Conservation (phyloP, 164 flowering plant genomes). For the Berberis thunbergii region DNA sequence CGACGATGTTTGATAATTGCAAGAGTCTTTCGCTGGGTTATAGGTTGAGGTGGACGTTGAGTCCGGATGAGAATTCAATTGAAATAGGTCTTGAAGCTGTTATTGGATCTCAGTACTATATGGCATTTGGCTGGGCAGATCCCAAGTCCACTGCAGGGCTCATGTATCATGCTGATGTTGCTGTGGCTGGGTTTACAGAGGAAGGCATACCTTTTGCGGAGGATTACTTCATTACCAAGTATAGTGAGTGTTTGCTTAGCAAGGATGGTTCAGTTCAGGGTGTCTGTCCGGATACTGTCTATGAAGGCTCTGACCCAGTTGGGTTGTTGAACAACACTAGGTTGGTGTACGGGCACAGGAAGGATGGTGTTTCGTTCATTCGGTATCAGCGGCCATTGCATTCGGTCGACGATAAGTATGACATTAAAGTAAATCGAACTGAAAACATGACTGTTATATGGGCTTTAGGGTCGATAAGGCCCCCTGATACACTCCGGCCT, state of each 20-base stretch:
- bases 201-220: slow-evolving; percentile 73
- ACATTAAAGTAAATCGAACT: slow-evolving; percentile 36
- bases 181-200: slow-evolving; percentile 70
- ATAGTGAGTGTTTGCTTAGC: slow-evolving; percentile 61
- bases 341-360: slow-evolving; percentile 81
- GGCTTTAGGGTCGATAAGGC: slow-evolving; percentile 86
- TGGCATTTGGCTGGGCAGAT: slow-evolving; percentile 76
- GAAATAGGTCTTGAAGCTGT: slow-evolving; percentile 88
- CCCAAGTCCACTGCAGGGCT: slow-evolving; percentile 11
- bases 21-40: slow-evolving; percentile 44
- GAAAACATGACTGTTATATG: slow-evolving; percentile 75
- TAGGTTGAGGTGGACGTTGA: slow-evolving; percentile 76
- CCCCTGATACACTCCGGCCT: slow-evolving; percentile 74
- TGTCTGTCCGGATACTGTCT: slow-evolving; percentile 83
- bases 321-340: slow-evolving; percentile 56
- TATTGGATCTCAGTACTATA: slow-evolving; percentile 41
- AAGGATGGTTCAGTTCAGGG: slow-evolving; percentile 64
- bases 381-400: slow-evolving; percentile 55
- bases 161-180: slow-evolving; percentile 74
- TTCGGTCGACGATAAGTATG: slow-evolving; percentile 57
- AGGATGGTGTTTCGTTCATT: slow-evolving; percentile 83
- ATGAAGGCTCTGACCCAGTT: slow-evolving; percentile 39
- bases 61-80: slow-evolving; percentile 28
- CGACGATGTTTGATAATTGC: slow-evolving; percentile 86
- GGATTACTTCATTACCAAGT: slow-evolving; percentile 66